Conservation (phyloP, 768 basidiomycete species). For the Hemileccinum impolitum region DNA sequence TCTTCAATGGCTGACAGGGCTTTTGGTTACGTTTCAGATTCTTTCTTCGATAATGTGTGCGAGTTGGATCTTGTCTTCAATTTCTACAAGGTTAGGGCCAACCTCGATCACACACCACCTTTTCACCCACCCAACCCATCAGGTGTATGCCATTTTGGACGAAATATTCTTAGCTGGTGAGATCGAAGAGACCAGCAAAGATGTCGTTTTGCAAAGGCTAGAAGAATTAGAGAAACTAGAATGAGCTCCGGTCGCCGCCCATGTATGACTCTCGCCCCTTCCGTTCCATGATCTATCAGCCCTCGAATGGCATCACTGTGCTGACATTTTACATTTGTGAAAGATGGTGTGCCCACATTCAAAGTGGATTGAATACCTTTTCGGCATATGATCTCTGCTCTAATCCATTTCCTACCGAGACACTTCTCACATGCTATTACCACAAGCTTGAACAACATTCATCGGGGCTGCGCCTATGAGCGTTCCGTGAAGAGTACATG, state of each 20-base stretch:
- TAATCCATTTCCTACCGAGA: background rate
- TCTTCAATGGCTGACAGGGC: background rate
- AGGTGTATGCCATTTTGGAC: constrained; percentile 98
- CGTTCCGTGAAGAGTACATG: background rate
- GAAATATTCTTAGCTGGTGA: constrained; percentile 98
- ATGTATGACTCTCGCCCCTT: constrained; percentile 7
- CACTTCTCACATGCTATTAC: background rate
- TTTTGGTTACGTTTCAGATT: constrained; percentile 50
- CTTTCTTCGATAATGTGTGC: constrained; percentile 99
- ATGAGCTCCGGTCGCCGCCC: constrained; percentile 33
- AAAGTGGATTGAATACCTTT: background rate
- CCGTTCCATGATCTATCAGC: constrained; percentile 5
- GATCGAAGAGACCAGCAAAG: constrained; percentile 97
- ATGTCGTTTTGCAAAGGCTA: constrained; percentile 86
- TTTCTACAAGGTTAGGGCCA: constrained; percentile 79
- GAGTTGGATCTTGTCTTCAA: constrained; percentile 98
- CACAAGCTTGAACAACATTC: background rate
- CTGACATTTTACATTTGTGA: constrained; percentile 12
- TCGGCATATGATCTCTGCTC: background rate
- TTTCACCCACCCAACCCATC: background rate
- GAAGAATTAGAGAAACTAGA: constrained; percentile 94
- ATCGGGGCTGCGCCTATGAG: background rate
- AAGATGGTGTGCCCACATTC: constrained; percentile 1
- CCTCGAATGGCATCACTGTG: constrained; percentile 7
- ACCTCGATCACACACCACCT: constrained; percentile 2